Percentiles rank a stretch among this genome's conserved stretches.
These are phyloP conservation scores for Erythrobasidium yunnanense DNA, from an alignment of 768 basidiomycete genomes.

Conservation along the genomic window DNA sequence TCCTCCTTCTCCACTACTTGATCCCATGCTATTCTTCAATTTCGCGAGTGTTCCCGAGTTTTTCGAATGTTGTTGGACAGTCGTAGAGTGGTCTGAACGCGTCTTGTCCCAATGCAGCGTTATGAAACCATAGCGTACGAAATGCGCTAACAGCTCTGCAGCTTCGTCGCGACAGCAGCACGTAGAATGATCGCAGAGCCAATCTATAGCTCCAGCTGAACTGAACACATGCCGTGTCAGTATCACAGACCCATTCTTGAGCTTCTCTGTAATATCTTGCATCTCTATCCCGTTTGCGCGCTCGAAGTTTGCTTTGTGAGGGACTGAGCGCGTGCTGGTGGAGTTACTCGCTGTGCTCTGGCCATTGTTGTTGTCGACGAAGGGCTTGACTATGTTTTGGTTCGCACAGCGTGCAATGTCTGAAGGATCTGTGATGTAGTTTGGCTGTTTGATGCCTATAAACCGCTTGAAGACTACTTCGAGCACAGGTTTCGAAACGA, in stretches of 20 bases:
- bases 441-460: conserved; percentile 67
- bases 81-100: conserved; percentile 30
- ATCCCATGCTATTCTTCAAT: background rate
- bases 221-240: conserved; percentile 56
- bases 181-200: conserved; percentile 95
- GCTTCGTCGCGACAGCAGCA: conserved; percentile 92
- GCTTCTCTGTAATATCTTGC: conserved; percentile 45
- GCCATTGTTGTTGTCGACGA: conserved; percentile 34
- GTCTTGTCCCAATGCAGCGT: conserved; percentile 48
- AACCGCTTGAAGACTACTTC: conserved; percentile 94
- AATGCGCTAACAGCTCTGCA: conserved; percentile 94
- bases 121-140: conserved; percentile 88
- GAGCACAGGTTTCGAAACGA: conserved; percentile 84
- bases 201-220: conserved; percentile 79
- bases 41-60: conserved; percentile 12
- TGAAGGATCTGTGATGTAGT: conserved; percentile 56
- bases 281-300: conserved; percentile 41
- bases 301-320: conserved; percentile 38
- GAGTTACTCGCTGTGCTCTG: no score
- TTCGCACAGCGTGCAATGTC: conserved; percentile 60
- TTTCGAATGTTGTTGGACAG: conserved; percentile 27
- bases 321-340: no score
- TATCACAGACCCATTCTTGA: background rate
- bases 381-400: conserved; percentile 28
- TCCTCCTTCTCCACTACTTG: conserved; percentile 6